Percentiles rank a stretch among this genome's conserved stretches.
phyloP scores from a whole-genome alignment of 345 rosid species.

The Bretschneidera sinensis region DNA sequence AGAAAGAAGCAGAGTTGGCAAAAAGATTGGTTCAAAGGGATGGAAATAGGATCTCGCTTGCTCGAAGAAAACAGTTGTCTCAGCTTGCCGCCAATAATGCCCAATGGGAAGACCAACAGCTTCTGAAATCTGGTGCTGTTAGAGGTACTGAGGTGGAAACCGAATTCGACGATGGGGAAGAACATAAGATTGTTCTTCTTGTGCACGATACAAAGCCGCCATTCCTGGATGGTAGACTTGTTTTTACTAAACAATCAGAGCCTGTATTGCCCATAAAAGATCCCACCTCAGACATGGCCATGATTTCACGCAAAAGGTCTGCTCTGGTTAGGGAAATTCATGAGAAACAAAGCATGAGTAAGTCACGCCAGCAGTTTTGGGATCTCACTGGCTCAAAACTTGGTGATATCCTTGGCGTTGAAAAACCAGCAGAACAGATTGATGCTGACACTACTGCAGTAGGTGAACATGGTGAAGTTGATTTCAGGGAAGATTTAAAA shows the following conservation, averaged over 20 bases:
- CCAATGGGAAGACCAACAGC: constrained; percentile 98
- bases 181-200: constrained; percentile 77
- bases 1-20: constrained; percentile 86
- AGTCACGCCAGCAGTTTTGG: constrained; percentile 95
- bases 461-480: constrained; percentile 88
- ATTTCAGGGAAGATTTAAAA: constrained; percentile 87
- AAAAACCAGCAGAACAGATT: constrained; percentile 89
- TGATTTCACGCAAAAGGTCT: constrained; percentile 94
- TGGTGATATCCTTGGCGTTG: constrained; percentile 90
- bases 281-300: constrained; percentile 99
- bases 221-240: constrained; percentile 95
- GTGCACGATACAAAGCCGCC: constrained; percentile 99
- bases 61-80: constrained; percentile 89
- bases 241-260: constrained; percentile 94
- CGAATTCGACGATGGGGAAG: constrained; percentile 95
- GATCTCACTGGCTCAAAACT: constrained; percentile 98
- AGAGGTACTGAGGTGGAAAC: constrained; percentile 95
- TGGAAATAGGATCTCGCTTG: constrained; percentile 82
- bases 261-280: constrained; percentile 98
- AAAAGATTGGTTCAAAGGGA: constrained; percentile 89
- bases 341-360: constrained; percentile 86
- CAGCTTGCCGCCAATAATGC: constrained; percentile 91
- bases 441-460: constrained; percentile 94
- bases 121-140: constrained; percentile 96
- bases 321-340: constrained; percentile 79